phyloP scores from a whole-genome alignment of 1,139 yeast species.

The Wickerhamomyces sp. region DNA sequence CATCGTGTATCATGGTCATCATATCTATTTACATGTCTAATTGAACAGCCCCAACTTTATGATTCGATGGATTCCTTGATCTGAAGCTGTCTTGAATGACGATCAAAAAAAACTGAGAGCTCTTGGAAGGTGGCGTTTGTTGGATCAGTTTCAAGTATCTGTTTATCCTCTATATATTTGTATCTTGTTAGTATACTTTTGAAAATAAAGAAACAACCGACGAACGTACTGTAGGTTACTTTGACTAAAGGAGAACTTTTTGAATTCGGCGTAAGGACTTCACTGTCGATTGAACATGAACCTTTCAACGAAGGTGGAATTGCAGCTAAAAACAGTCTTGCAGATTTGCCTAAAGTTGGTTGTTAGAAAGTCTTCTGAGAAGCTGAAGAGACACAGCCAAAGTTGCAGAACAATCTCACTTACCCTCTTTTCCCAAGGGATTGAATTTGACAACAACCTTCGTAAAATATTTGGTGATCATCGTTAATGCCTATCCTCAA shows the following conservation, averaged over 20 bases:
- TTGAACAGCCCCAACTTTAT: constrained; percentile 14
- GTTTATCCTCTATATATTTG: constrained; percentile 54
- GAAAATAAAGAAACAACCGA: too few species aligned
- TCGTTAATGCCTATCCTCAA: too few species aligned
- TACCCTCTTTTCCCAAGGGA: constrained; percentile 66
- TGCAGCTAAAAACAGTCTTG: constrained; percentile 74
- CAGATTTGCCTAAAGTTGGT: constrained; percentile 52
- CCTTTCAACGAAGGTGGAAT: constrained; percentile 67
- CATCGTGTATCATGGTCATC: too few species aligned
- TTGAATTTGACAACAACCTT: constrained; percentile 75
- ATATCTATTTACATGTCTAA: not conserved
- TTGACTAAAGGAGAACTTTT: constrained; percentile 54
- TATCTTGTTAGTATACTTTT: not conserved
- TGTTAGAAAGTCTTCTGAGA: constrained; percentile 10
- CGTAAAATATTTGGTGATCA: constrained; percentile 85
- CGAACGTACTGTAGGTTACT: constrained; percentile 63
- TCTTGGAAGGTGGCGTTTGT: constrained; percentile 46
- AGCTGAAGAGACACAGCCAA: too few species aligned
- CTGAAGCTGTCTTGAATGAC: constrained; percentile 66
- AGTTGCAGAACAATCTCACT: constrained; percentile 27
- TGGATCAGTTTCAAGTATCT: constrained; percentile 67
- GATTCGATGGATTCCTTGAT: constrained; percentile 59
- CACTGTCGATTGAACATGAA: constrained; percentile 47
- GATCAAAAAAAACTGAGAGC: constrained; percentile 52
- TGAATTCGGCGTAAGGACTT: constrained; percentile 45